phyloP scores from a whole-genome alignment of 1,284 basidiomycete genomes.

The Ganoderma lucidum region DNA sequence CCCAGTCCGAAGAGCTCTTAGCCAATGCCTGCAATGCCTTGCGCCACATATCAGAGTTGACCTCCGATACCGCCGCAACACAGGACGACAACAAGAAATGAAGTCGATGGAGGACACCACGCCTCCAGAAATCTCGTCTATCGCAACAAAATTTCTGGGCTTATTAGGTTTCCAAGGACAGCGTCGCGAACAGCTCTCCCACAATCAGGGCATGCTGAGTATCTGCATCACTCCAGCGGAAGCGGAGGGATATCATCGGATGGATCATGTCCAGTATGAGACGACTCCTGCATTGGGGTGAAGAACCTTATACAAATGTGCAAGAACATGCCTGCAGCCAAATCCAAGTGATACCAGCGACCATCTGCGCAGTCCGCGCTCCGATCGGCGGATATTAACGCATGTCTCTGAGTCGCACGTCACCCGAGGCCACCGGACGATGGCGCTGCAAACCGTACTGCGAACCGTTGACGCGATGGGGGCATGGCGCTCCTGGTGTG shows the following conservation, averaged over 20 bases:
- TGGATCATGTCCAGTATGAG: background rate
- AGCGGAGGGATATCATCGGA: background rate
- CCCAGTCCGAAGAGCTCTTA: background rate
- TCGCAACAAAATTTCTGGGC: background rate
- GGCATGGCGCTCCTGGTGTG: background rate
- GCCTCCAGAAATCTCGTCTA: conserved; percentile 4
- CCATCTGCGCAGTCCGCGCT: conserved; percentile 19
- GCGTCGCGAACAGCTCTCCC: background rate
- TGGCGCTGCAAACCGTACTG: background rate
- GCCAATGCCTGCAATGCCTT: background rate
- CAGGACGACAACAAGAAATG: conserved; percentile 9
- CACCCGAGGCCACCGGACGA: background rate
- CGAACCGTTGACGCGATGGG: background rate
- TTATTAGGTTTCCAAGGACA: conserved; percentile 19
- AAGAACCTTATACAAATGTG: background rate
- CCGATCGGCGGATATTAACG: conserved; percentile 24
- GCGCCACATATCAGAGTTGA: conserved; percentile 7
- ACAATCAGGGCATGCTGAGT: background rate
- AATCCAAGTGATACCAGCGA: background rate
- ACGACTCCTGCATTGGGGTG: background rate
- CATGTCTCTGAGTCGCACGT: conserved; percentile 1
- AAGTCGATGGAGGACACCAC: background rate
- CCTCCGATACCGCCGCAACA: conserved; percentile 22
- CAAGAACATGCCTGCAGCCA: background rate
- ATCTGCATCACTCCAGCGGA: background rate